These are phyloP conservation scores for Yamadazyma kanchanaburiensis DNA, from an alignment of 1,139 yeast genomes.

Conservation along the genomic window DNA sequence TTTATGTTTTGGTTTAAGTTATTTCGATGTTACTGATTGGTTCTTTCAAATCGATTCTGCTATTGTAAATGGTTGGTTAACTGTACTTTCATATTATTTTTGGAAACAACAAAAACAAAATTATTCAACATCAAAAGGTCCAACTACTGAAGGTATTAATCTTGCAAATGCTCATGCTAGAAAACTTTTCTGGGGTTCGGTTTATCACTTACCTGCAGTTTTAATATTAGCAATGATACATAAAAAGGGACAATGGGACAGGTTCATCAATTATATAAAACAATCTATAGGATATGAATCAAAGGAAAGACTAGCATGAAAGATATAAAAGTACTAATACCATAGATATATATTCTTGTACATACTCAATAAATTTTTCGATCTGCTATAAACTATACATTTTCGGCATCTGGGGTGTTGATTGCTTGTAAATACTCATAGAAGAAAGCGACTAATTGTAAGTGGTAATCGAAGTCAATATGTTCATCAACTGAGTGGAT, in stretches of 20 bases:
- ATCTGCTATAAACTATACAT: neutral
- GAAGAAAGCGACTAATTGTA: slow-evolving; percentile 41
- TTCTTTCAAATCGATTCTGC: slow-evolving; percentile 78
- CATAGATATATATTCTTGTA: slow-evolving; percentile 2
- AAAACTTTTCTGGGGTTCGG: slow-evolving; percentile 90
- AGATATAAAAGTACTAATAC: neutral
- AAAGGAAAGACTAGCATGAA: neutral
- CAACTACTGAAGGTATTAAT: slow-evolving; percentile 53
- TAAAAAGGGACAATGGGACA: slow-evolving; percentile 94
- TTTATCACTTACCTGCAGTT: slow-evolving; percentile 90
- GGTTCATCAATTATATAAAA: slow-evolving; percentile 42
- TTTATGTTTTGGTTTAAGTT: slow-evolving; percentile 77
- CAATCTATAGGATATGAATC: slow-evolving; percentile 1
- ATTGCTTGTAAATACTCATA: slow-evolving; percentile 28
- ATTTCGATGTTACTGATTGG: slow-evolving; percentile 80
- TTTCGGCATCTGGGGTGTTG: slow-evolving; percentile 14
- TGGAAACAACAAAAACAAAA: slow-evolving; percentile 74
- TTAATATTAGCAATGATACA: slow-evolving; percentile 90
- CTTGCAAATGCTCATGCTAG: slow-evolving; percentile 69
- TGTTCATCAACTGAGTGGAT: slow-evolving; percentile 43
- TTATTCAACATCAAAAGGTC: slow-evolving; percentile 35
- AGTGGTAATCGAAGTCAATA: slow-evolving; percentile 33
- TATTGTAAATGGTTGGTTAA: slow-evolving; percentile 79
- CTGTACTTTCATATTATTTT: slow-evolving; percentile 75
- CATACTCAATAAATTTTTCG: neutral